These are phyloP conservation scores for Aspergillus puulaauensis DNA, from an alignment of 2,329 filamentous ascomycete species.

Conservation along the genomic window DNA sequence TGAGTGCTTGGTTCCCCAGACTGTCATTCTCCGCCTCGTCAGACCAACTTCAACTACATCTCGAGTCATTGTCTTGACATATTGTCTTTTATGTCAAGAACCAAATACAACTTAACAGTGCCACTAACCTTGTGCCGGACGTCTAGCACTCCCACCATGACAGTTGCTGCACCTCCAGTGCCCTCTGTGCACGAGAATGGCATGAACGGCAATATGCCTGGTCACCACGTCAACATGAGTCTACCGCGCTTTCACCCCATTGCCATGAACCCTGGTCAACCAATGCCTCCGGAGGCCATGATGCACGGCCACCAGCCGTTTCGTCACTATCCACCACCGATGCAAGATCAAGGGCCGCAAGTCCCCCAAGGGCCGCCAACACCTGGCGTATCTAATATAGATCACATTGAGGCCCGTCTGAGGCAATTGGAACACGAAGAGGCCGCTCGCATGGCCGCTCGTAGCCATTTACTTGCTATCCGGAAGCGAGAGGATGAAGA, in stretches of 20 bases:
- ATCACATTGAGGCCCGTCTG: constrained; percentile 40
- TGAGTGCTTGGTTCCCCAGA: not conserved
- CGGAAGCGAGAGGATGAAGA: constrained; percentile 43
- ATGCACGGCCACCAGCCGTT: constrained; percentile 34
- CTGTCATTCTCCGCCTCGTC: constrained; percentile 3
- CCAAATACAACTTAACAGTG: not conserved
- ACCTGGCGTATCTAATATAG: constrained; percentile 28
- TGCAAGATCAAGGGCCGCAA: constrained; percentile 30
- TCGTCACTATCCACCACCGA: constrained; percentile 30
- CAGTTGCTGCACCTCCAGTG: constrained; percentile 36
- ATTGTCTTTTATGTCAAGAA: constrained; percentile 5
- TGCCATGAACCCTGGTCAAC: constrained; percentile 40
- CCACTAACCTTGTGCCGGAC: constrained; percentile 11
- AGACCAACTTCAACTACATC: not conserved
- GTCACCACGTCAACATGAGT: constrained; percentile 29
- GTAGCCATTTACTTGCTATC: constrained; percentile 36
- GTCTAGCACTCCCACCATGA: constrained; percentile 27
- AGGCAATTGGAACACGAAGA: constrained; percentile 43
- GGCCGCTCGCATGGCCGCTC: constrained; percentile 37
- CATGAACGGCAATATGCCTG: constrained; percentile 26
- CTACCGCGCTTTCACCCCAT: constrained; percentile 42
- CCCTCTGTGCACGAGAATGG: constrained; percentile 34
- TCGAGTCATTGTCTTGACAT: not conserved
- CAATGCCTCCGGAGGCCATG: constrained; percentile 33
- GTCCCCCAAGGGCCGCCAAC: constrained; percentile 26